A percentile compares a stretch with the other conserved stretches of the same genome.
Conservation (phyloP, 345 rosid species). For the Abelmoschus esculentus region DNA sequence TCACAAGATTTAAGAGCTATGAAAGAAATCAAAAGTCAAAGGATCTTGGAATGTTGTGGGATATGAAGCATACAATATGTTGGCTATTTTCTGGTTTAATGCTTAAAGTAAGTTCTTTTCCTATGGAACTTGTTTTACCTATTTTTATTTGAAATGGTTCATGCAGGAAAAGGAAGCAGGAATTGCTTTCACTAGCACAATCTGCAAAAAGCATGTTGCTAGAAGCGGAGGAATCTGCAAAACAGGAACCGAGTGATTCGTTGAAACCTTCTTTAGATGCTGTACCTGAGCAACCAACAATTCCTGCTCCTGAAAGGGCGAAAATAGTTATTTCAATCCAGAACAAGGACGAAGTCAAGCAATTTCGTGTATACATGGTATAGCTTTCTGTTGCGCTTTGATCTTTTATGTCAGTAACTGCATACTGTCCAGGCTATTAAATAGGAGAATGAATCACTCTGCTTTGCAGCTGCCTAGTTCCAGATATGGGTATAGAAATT, state of each 20-base stretch:
- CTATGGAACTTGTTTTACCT: background rate
- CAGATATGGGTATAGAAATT: background rate
- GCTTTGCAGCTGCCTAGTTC: background rate
- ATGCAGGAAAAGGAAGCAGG: constrained; percentile 64
- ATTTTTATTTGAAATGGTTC: constrained; percentile 8
- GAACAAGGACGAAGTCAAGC: constrained; percentile 58
- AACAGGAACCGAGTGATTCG: constrained; percentile 26
- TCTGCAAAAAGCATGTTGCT: constrained; percentile 41
- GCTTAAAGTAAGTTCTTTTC: constrained; percentile 1
- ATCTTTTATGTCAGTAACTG: background rate
- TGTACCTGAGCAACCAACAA: constrained; percentile 26
- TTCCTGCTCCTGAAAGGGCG: constrained; percentile 36
- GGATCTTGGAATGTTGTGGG: background rate
- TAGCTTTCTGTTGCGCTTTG: constrained; percentile 5
- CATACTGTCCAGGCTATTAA: background rate
- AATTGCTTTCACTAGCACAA: constrained; percentile 51
- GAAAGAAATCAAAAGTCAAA: background rate
- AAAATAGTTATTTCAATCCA: constrained; percentile 68
- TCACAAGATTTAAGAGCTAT: background rate
- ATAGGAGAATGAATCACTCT: background rate
- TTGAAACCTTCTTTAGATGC: constrained; percentile 23
- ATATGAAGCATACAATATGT: background rate
- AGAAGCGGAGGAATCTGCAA: constrained; percentile 45
- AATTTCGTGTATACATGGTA: constrained; percentile 65
- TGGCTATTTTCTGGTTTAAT: background rate